Evolutionary conservation across 2,329 filamentous ascomycete genomes (phyloP).

Genomic region (Colletotrichum sp.): DNA sequence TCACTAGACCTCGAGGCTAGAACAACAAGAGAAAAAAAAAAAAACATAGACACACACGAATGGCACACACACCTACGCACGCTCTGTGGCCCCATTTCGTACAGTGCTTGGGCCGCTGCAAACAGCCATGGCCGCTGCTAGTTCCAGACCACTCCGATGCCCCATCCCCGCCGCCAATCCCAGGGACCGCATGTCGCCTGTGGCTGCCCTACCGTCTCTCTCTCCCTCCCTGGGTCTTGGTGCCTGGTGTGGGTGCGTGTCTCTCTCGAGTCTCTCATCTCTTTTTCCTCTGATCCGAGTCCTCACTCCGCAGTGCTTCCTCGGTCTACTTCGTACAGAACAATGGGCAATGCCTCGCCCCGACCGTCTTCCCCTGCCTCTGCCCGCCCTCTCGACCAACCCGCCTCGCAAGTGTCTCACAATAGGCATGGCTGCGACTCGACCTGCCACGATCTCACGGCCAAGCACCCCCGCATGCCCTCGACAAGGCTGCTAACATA

Average conservation of each 20-base stretch:
- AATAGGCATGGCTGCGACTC: constrained; percentile 2
- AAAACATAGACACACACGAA: background rate
- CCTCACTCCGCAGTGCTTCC: background rate
- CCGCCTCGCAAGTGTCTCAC: constrained; percentile 9
- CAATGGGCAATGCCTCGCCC: background rate
- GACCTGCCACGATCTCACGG: background rate
- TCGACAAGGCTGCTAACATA: background rate
- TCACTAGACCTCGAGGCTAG: background rate
- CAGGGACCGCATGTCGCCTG: background rate
- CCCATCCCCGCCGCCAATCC: background rate
- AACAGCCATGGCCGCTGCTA: background rate
- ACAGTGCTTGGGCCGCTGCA: background rate
- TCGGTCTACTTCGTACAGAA: background rate
- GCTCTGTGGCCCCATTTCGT: background rate
- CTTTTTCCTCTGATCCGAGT: background rate
- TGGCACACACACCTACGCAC: background rate
- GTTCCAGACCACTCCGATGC: background rate
- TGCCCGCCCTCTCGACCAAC: background rate
- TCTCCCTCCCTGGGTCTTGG: background rate
- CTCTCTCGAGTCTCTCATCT: background rate
- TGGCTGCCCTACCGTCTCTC: background rate
- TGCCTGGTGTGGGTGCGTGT: background rate
- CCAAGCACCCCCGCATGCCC: background rate
- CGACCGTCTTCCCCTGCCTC: background rate
- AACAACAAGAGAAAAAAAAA: background rate